Percentiles rank a stretch among this genome's conserved stretches.
phyloP scores from a whole-genome alignment of 2,329 filamentous ascomycete genomes.

The Hirsutella minnesotensis region DNA sequence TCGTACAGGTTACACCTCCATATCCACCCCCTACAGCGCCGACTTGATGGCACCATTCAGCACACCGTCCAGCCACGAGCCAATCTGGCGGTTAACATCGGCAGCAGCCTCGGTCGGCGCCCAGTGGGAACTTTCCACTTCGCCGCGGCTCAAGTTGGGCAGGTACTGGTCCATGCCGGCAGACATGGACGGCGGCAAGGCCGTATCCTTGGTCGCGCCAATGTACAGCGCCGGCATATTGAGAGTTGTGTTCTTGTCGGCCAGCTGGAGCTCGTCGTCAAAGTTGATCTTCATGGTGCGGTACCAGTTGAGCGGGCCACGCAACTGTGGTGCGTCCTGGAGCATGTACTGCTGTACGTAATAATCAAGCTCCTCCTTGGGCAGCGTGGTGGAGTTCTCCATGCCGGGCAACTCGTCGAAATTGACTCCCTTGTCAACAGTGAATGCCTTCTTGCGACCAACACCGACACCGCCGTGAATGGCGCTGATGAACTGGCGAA shows the following conservation, averaged over 20 bases:
- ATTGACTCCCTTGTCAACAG: slow-evolving; percentile 39
- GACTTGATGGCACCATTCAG: slow-evolving; percentile 14
- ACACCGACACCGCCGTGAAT: slow-evolving; percentile 56
- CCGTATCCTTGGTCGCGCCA: slow-evolving; percentile 55
- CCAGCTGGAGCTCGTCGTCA: slow-evolving; percentile 24
- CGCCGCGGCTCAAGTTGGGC: slow-evolving; percentile 48
- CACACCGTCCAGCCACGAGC: slow-evolving; percentile 47
- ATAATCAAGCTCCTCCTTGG: too few relatives aligned
- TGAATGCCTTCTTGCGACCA: slow-evolving; percentile 45
- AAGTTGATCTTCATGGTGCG: too few relatives aligned
- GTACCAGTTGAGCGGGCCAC: too few relatives aligned
- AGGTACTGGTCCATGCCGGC: slow-evolving; percentile 58
- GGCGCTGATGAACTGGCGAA: slow-evolving; percentile 58
- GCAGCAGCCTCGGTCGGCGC: slow-evolving; percentile 61
- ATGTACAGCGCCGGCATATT: slow-evolving; percentile 63
- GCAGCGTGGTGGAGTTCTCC: too few relatives aligned
- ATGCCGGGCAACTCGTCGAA: too few relatives aligned
- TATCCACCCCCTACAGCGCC: slow-evolving; percentile 9
- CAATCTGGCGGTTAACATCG: slow-evolving; percentile 58
- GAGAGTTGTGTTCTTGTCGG: slow-evolving; percentile 43
- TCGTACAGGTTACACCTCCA: too few relatives aligned
- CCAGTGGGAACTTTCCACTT: slow-evolving; percentile 71
- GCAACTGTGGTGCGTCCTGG: too few relatives aligned
- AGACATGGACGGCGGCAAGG: slow-evolving; percentile 62
- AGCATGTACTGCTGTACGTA: too few relatives aligned